Evolutionary conservation across 73 alveolate genomes (phyloP), one percentile per base, ranked within the genome.

Genomic region (Paramecium sexaurelia): DNA sequence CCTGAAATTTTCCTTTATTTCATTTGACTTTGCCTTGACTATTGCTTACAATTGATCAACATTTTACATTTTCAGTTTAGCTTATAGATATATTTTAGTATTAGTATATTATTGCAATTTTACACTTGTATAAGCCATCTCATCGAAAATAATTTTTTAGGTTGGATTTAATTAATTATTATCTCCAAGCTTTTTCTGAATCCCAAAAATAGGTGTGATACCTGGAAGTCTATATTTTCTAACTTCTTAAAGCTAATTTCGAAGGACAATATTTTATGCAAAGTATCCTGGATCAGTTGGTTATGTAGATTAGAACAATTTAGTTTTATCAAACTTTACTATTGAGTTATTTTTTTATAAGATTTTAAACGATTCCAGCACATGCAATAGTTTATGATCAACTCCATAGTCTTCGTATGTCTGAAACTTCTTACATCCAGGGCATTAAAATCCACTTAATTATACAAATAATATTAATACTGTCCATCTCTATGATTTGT

Each of bases 401-500:
- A 73, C 35, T 27, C 87, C 87, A 36, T 36, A 73, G 10, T 73
- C 87, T 29, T 24, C 56, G 26, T 27, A 73, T 0, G 11, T 11
- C 1, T 32, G 36, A 73, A 27, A 73, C 35, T 6, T 10, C 26
- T 36, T 73, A 11, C 87, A 73, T 5, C 87, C 87, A 3, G 87
- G 87, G 19, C 87, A 73, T 36, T n/a, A 39, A 9, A 73, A 73
- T 20, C 87, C 57, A 36, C 87, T 73, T 73, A 9, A 36, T 13
- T 5, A 36, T 36, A 73, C 15, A 33, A 20, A 73, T 33, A n/a
- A 35, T 39, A n/a, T 2, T 0, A 15, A 15, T 20, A 27, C 87
- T 33, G 39, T 61, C 83, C 39, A 29, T 61, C 83, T 13, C 43
- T 51, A 13, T 51, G 15, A 5, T 1, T 73, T 15, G 87, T 20